These are phyloP conservation scores for Daedaleopsis sinensis DNA, from an alignment of 768 basidiomycete genomes.

Conservation along the genomic window DNA sequence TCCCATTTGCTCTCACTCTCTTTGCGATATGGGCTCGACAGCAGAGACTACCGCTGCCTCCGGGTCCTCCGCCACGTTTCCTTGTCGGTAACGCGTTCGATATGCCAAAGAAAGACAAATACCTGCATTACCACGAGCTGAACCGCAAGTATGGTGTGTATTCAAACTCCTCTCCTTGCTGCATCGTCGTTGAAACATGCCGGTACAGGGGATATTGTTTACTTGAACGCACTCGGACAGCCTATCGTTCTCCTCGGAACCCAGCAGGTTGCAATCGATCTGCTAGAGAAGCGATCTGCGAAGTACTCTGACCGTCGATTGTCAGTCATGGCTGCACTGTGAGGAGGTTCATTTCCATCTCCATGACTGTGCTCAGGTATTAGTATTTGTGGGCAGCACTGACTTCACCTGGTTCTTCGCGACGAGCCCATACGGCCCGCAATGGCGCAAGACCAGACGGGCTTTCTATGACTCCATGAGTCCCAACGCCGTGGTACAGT, in stretches of 20 bases:
- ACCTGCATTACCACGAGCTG: slow-evolving; percentile 1
- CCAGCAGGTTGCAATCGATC: slow-evolving; percentile 14
- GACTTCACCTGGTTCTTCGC: not conserved
- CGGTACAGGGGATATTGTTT: slow-evolving; percentile 7
- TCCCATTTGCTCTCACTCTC: too few relatives aligned
- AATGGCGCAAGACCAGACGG: slow-evolving; percentile 1
- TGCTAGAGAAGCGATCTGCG: slow-evolving; percentile 24
- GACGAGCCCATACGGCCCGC: not conserved
- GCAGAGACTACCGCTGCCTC: slow-evolving; percentile 14
- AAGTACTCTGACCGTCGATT: slow-evolving; percentile 22
- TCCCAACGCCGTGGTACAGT: not conserved
- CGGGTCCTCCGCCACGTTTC: slow-evolving; percentile 19
- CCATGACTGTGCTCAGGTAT: too few relatives aligned
- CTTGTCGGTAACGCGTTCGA: slow-evolving; percentile 22
- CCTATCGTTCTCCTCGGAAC: slow-evolving; percentile 18
- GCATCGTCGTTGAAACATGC: not conserved
- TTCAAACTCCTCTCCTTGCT: not conserved
- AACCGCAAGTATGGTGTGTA: slow-evolving; percentile 12
- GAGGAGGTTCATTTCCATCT: not conserved
- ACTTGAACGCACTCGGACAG: slow-evolving; percentile 16
- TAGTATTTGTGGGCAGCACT: not conserved
- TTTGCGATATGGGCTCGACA: not conserved
- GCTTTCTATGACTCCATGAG: not conserved
- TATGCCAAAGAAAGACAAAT: slow-evolving; percentile 11
- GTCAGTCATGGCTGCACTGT: slow-evolving; percentile 4